Percentiles rank a stretch among this genome's conserved stretches.
Evolutionary conservation across 768 basidiomycete species (phyloP).

Genomic region (Neoboletus brunneissimus): DNA sequence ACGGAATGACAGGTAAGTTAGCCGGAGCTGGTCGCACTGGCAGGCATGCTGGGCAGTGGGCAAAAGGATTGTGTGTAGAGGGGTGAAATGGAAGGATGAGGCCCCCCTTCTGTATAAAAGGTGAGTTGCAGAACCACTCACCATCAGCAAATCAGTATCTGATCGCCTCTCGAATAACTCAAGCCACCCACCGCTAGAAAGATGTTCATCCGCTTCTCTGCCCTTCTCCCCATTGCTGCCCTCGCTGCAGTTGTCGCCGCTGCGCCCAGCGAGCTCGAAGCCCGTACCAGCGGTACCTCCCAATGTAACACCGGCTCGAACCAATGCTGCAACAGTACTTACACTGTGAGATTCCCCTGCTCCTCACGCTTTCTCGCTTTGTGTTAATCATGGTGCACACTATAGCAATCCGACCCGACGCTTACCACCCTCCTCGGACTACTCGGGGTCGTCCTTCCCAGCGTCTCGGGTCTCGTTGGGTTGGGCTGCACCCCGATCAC

Average conservation of each 20-base stretch:
- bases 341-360: background rate
- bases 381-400: background rate
- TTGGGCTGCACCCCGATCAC: constrained; percentile 2
- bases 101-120: background rate
- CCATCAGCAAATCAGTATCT: background rate
- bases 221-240: constrained; percentile 10
- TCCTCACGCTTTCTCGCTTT: no score
- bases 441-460: background rate
- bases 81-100: background rate
- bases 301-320: constrained; percentile 8
- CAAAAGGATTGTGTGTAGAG: no score
- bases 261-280: background rate
- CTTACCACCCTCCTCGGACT: background rate
- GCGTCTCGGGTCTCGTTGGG: constrained; percentile 3
- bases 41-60: background rate
- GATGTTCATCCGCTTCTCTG: constrained; percentile 9
- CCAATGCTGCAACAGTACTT: constrained; percentile 2
- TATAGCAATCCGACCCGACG: background rate
- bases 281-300: background rate
- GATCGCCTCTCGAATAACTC: background rate
- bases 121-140: no score
- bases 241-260: constrained; percentile 2
- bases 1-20: background rate
- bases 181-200: background rate
- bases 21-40: background rate